Base-by-base conservation (phyloP, 495 filamentous ascomycete species). In the Penicillium riverlandense region DNA sequence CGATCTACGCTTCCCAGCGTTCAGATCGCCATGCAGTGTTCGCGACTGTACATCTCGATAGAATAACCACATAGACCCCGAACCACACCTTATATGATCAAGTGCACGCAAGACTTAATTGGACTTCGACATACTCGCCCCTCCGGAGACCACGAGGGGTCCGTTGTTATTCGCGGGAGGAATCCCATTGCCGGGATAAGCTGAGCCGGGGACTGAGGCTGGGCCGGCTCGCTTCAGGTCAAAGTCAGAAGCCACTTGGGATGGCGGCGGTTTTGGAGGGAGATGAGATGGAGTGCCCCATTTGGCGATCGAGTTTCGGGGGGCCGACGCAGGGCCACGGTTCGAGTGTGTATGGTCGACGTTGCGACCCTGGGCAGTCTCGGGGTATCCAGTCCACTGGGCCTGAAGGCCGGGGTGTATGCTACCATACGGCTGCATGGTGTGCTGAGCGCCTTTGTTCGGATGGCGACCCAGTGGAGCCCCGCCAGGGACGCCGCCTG, bases 401-500 rank as follows among this genome's bases (percentile, higher is more conserved):
- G 47, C 37, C 10, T 61, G 63, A 2, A 40, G 15, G 29, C 44
- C 44, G 16, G 57, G 14, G 12, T 61, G 61, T 41, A 59, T 53
- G 27, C 45, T 55, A 22, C 49, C 38, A 41, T 65, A 71, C 11
- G 59, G 37, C 42, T 56, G 54, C 49, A 64, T 60, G 30, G 49
- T 48, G 53, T 58, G 60, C 37, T 66, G 61, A 8, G 44, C 45
- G 38, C 50, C 48, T 44, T 63, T 61, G 40, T 40, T 54, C 22
- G 61, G 57, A 39, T 69, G 64, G 32, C 65, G 63, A 2, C 51
- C 41, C 22, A 48, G 16, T 9, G 62, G 40, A 32, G 60, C 45
- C 35, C 59, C 55, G 14, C 75, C 73, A 14, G 90, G 90, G 34
- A 95, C 77, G 56, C 59, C 55, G 14, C 75, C 73, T 13, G 90